Evolutionary conservation across 2,329 filamentous ascomycete genomes (phyloP).

Genomic region (Stachybotrys elegans): DNA sequence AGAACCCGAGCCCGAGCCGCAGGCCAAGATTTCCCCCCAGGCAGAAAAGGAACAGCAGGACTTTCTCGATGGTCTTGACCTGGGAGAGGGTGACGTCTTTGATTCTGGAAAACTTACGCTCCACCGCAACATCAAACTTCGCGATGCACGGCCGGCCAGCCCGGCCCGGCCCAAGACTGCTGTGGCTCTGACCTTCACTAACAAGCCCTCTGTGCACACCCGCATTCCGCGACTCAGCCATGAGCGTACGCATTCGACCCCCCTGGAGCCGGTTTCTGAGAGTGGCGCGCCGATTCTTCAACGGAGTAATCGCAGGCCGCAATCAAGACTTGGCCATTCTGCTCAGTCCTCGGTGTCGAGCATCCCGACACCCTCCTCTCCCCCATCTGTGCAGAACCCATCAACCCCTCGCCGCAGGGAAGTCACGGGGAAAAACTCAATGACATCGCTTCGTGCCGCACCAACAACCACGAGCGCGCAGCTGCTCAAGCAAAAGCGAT

Average conservation of each 20-base stretch:
- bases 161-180: constrained; percentile 68
- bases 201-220: constrained; percentile 61
- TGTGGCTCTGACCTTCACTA: constrained; percentile 87
- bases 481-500: constrained; percentile 60
- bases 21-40: constrained; percentile 22
- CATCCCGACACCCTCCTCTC: constrained; percentile 55
- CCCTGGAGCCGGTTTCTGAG: constrained; percentile 90
- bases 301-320: constrained; percentile 54
- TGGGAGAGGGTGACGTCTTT: constrained; percentile 79
- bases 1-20: constrained; percentile 25
- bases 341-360: constrained; percentile 64
- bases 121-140: constrained; percentile 89
- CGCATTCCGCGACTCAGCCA: constrained; percentile 76
- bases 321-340: constrained; percentile 64
- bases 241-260: constrained; percentile 63
- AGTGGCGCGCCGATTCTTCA: constrained; percentile 67
- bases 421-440: constrained; percentile 49
- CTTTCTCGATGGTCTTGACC: constrained; percentile 79
- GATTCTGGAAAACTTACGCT: constrained; percentile 75
- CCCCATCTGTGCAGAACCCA: constrained; percentile 49
- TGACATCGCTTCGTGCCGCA: constrained; percentile 49
- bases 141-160: constrained; percentile 63
- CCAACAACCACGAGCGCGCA: constrained; percentile 63
- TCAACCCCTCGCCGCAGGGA: constrained; percentile 58
- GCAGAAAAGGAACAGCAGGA: constrained; percentile 60